phyloP scores from a whole-genome alignment of 768 basidiomycete genomes.

The Tephrocybe sp. region DNA sequence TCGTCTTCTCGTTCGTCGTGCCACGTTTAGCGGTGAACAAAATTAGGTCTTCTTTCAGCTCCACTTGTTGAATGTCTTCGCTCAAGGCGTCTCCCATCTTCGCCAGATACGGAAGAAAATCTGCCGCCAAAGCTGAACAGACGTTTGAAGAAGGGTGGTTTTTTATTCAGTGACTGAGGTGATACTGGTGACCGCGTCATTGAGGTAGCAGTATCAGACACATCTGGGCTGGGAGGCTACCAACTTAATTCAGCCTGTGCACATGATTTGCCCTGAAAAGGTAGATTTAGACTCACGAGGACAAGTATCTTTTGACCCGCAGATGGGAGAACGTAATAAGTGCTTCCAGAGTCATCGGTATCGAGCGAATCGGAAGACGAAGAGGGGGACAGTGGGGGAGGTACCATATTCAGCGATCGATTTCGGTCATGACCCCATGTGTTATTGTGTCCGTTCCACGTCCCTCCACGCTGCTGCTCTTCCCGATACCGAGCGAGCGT shows the following conservation, averaged over 20 bases:
- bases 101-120: slow-evolving; percentile 39
- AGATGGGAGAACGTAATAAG: slow-evolving; percentile 72
- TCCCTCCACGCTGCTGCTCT: slow-evolving; percentile 24
- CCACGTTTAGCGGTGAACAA: slow-evolving; percentile 7
- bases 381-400: slow-evolving; percentile 21
- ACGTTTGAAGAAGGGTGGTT: slow-evolving; percentile 58
- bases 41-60: slow-evolving; percentile 20
- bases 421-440: slow-evolving; percentile 25
- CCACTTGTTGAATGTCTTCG: slow-evolving; percentile 53
- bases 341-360: slow-evolving; percentile 63
- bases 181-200: slow-evolving; percentile 58
- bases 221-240: slow-evolving; percentile 42
- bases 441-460: slow-evolving; percentile 21
- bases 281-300: slow-evolving; percentile 51
- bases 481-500: slow-evolving; percentile 36
- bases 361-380: slow-evolving; percentile 40
- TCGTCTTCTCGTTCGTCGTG: not conserved
- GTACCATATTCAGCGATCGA: slow-evolving; percentile 23
- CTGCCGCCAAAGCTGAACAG: slow-evolving; percentile 53
- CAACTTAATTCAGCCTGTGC: slow-evolving; percentile 9
- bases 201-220: slow-evolving; percentile 59
- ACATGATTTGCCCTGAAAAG: not conserved
- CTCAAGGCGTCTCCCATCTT: slow-evolving; percentile 37
- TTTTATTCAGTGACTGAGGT: slow-evolving; percentile 48
- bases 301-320: slow-evolving; percentile 76